Percentiles rank a stretch among this genome's conserved stretches.
These are phyloP conservation scores for Tephrocybe sp. DNA, from an alignment of 768 basidiomycete genomes.

Conservation along the genomic window DNA sequence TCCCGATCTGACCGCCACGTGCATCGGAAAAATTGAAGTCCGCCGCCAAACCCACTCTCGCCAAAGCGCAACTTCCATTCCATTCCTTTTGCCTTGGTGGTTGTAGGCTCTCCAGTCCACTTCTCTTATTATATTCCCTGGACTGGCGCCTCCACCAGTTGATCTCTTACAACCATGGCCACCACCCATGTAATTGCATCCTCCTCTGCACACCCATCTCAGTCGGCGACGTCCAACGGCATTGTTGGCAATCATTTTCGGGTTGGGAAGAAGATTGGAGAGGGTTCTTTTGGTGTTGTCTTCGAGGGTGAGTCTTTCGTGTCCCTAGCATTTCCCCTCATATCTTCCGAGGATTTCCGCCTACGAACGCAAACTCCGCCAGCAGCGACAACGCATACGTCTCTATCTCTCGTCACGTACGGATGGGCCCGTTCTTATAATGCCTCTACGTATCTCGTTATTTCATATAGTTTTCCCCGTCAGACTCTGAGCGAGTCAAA, in stretches of 20 bases:
- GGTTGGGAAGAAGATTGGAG: conserved; percentile 98
- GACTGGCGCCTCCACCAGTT: conserved; percentile 21
- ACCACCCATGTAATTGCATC: conserved; percentile 86
- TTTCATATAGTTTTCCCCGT: too few relatives aligned
- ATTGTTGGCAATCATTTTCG: conserved; percentile 81
- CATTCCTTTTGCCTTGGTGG: conserved; percentile 18
- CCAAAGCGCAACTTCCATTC: conserved; percentile 1
- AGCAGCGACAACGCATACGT: conserved; percentile 1
- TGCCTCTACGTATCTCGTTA: too few relatives aligned
- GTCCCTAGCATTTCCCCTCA: background rate
- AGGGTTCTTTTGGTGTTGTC: conserved; percentile 98
- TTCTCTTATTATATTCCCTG: conserved; percentile 16
- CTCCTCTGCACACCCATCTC: conserved; percentile 67
- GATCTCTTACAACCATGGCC: conserved; percentile 48
- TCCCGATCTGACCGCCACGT: conserved; percentile 17
- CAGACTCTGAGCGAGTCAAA: background rate
- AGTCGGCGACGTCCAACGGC: conserved; percentile 64
- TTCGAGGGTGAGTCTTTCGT: conserved; percentile 73
- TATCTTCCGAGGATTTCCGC: conserved; percentile 3
- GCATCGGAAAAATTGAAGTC: conserved; percentile 21
- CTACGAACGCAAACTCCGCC: conserved; percentile 1
- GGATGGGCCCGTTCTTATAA: background rate
- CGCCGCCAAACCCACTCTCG: conserved; percentile 7
- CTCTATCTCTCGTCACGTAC: background rate
- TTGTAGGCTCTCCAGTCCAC: conserved; percentile 19